These are phyloP conservation scores for Stenocarpella maydis DNA, from an alignment of 2,329 filamentous ascomycete species.

Conservation along the genomic window DNA sequence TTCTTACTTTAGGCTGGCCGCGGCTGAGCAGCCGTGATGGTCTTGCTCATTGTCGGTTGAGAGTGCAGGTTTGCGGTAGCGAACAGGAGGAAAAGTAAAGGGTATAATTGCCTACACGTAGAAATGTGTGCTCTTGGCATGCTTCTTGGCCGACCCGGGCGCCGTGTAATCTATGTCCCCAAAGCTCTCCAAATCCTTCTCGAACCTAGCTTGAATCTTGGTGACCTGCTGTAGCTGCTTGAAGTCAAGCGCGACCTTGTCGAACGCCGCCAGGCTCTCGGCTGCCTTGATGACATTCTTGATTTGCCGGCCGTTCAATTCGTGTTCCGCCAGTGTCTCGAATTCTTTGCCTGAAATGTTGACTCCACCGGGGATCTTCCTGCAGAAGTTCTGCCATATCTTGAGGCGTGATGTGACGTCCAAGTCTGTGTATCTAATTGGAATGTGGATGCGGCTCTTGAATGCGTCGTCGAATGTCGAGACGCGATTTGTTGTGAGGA, in stretches of 20 bases:
- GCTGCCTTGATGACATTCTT: slow-evolving; percentile 43
- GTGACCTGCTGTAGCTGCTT: slow-evolving; percentile 43
- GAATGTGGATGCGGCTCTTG: slow-evolving; percentile 48
- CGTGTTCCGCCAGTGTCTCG: slow-evolving; percentile 36
- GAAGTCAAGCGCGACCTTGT: slow-evolving; percentile 41
- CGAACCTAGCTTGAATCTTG: slow-evolving; percentile 44
- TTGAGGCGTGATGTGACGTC: slow-evolving; percentile 23
- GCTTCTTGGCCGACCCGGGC: slow-evolving; percentile 32
- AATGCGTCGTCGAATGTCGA: slow-evolving; percentile 52
- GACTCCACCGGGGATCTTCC: slow-evolving; percentile 36
- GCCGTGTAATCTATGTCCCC: slow-evolving; percentile 37
- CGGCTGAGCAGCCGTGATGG: background rate
- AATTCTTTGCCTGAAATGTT: slow-evolving; percentile 39
- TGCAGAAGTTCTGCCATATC: slow-evolving; percentile 38
- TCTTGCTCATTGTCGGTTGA: background rate
- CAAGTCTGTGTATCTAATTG: slow-evolving; percentile 44
- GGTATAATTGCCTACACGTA: slow-evolving; percentile 24
- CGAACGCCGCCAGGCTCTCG: slow-evolving; percentile 45
- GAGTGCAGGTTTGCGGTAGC: background rate
- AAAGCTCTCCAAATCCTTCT: slow-evolving; percentile 40
- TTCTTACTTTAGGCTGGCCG: background rate
- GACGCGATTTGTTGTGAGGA: slow-evolving; percentile 53
- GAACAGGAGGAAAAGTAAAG: slow-evolving; percentile 1
- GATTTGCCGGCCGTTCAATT: slow-evolving; percentile 43
- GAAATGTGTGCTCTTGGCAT: slow-evolving; percentile 31